These are phyloP conservation scores for Orbilia blumenaviensis DNA, from an alignment of 2,329 filamentous ascomycete genomes.

Conservation along the genomic window DNA sequence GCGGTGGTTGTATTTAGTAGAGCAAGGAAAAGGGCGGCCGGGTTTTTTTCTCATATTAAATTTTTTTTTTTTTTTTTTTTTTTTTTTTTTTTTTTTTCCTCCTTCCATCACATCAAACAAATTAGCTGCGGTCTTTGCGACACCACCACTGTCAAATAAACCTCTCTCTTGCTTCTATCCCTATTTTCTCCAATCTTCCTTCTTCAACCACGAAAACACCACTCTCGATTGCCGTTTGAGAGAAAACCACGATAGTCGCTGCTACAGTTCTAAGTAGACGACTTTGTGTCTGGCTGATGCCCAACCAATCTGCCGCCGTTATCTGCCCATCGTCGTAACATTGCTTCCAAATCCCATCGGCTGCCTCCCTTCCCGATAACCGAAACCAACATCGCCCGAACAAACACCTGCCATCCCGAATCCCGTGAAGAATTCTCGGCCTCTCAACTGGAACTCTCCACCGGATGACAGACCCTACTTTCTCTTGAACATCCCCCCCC, in stretches of 20 bases:
- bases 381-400: constrained; percentile 15
- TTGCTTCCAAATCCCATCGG: not conserved
- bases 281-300: not conserved
- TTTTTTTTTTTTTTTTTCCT: not conserved
- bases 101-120: constrained; percentile 14
- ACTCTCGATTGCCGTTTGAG: not conserved
- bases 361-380: constrained; percentile 20
- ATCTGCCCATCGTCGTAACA: not conserved
- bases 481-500: constrained; percentile 25
- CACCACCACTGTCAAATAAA: constrained; percentile 16
- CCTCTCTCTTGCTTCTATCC: constrained; percentile 1
- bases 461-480: constrained; percentile 46
- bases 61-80: constrained; percentile 35
- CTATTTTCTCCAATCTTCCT: constrained; percentile 5
- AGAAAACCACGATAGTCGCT: not conserved
- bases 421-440: constrained; percentile 19
- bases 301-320: not conserved
- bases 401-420: constrained; percentile 14
- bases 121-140: constrained; percentile 32
- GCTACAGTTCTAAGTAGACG: not conserved
- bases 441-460: not conserved
- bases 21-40: not conserved
- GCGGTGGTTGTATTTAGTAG: too few species aligned
- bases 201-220: not conserved
- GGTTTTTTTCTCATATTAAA: constrained; percentile 14